Evolutionary conservation across 306 rosid genomes (phyloP).

Genomic region (Arachis stenosperma): DNA sequence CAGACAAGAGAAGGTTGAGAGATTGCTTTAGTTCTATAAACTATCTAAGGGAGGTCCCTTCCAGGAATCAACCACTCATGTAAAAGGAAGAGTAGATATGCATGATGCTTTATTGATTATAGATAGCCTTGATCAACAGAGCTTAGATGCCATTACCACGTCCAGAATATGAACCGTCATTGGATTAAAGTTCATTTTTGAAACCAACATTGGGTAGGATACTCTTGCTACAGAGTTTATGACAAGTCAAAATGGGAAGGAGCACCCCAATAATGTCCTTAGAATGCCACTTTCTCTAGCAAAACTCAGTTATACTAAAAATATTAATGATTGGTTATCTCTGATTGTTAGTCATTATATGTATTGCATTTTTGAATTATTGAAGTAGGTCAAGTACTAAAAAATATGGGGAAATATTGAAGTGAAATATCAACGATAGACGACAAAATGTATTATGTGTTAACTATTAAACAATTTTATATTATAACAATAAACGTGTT

Average conservation of each 20-base stretch:
- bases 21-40: too few species aligned
- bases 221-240: slow-evolving; percentile 69
- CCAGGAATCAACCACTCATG: slow-evolving; percentile 60
- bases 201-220: slow-evolving; percentile 61
- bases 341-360: slow-evolving; percentile 38
- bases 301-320: slow-evolving; percentile 47
- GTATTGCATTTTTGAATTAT: too few species aligned
- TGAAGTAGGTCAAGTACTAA: too few species aligned
- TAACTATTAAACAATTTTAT: too few species aligned
- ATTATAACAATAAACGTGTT: too few species aligned
- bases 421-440: too few species aligned
- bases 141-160: too few species aligned
- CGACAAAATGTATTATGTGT: too few species aligned
- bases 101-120: slow-evolving; percentile 62
- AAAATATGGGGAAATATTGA: too few species aligned
- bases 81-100: slow-evolving; percentile 73
- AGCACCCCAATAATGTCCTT: slow-evolving; percentile 35
- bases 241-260: slow-evolving; percentile 54
- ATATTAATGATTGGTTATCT: slow-evolving; percentile 60
- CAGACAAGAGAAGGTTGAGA: too few species aligned
- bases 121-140: slow-evolving; percentile 43
- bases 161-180: too few species aligned
- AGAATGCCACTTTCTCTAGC: slow-evolving; percentile 69
- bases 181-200: not conserved
- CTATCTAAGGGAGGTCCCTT: slow-evolving; percentile 43